Percentiles rank a stretch among this genome's conserved stretches.
These are phyloP conservation scores for Lomentospora prolificans DNA, from an alignment of 2,329 filamentous ascomycete genomes.

Conservation along the genomic window DNA sequence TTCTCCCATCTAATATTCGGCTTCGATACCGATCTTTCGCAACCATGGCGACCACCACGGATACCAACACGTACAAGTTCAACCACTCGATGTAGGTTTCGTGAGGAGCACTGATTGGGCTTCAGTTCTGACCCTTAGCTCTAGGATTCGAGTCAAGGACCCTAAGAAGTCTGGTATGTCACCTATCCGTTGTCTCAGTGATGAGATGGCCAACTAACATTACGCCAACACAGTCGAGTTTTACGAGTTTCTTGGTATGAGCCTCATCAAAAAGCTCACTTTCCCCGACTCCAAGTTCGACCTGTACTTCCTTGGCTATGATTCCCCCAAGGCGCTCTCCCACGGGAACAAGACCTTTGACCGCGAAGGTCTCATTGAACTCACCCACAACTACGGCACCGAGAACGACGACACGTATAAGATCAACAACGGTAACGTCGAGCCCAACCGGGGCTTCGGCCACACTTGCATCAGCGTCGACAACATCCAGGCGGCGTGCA, in stretches of 20 bases:
- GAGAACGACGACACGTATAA: constrained; percentile 75
- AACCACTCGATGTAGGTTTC: constrained; percentile 72
- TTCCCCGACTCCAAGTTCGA: constrained; percentile 88
- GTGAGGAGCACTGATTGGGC: neutral
- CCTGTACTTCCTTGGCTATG: constrained; percentile 90
- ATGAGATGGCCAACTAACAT: too few species aligned
- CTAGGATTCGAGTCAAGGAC: constrained; percentile 88
- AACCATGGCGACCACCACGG: constrained; percentile 59
- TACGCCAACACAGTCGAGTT: too few species aligned
- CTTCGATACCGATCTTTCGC: constrained; percentile 19
- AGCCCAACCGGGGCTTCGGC: constrained; percentile 74
- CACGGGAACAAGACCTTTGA: constrained; percentile 63
- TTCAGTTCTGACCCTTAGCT: constrained; percentile 11
- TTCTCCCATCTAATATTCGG: neutral
- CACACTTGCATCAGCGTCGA: constrained; percentile 79
- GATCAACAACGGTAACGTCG: constrained; percentile 81
- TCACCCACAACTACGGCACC: constrained; percentile 79
- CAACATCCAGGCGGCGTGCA: constrained; percentile 80
- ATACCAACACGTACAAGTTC: constrained; percentile 68
- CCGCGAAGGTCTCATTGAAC: constrained; percentile 81
- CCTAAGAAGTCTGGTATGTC: constrained; percentile 64
- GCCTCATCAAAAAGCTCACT: constrained; percentile 66
- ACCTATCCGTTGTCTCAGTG: too few species aligned
- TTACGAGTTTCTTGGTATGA: constrained; percentile 89
- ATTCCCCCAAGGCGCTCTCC: constrained; percentile 65